Evolutionary conservation across 352 stramenopile species (phyloP).

Genomic region (Detonula confervacea): DNA sequence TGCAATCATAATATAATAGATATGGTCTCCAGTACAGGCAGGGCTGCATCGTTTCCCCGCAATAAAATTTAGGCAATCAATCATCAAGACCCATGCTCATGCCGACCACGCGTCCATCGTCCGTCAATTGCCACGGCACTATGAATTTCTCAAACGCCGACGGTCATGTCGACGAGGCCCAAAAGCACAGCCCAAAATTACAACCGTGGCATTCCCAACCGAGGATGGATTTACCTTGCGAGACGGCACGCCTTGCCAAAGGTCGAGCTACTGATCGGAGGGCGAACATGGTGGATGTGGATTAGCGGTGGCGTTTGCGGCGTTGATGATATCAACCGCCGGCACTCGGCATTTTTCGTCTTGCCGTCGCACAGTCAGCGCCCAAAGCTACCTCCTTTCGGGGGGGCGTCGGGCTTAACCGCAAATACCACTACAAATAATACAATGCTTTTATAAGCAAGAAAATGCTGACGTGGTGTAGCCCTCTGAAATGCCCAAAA

Average conservation of each 20-base stretch:
- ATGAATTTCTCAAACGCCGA: background rate
- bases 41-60: background rate
- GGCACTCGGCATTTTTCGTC: too few relatives aligned
- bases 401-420: too few relatives aligned
- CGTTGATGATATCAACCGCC: too few relatives aligned
- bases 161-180: background rate
- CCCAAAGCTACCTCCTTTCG: too few relatives aligned
- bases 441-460: too few relatives aligned
- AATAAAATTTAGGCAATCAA: background rate
- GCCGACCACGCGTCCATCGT: background rate
- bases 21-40: too few relatives aligned
- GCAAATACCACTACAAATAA: too few relatives aligned
- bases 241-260: conserved; percentile 24
- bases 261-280: conserved; percentile 29
- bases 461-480: too few relatives aligned
- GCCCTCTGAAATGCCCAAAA: too few relatives aligned
- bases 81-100: background rate
- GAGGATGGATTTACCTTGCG: conserved; percentile 23
- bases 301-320: background rate
- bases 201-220: background rate
- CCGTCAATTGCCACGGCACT: background rate
- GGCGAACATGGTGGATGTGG: background rate
- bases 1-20: too few relatives aligned
- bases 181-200: background rate
- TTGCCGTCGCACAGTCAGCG: too few relatives aligned